Evolutionary conservation across 805 yeast species (phyloP).

Genomic region (Myxozyma sirexii): DNA sequence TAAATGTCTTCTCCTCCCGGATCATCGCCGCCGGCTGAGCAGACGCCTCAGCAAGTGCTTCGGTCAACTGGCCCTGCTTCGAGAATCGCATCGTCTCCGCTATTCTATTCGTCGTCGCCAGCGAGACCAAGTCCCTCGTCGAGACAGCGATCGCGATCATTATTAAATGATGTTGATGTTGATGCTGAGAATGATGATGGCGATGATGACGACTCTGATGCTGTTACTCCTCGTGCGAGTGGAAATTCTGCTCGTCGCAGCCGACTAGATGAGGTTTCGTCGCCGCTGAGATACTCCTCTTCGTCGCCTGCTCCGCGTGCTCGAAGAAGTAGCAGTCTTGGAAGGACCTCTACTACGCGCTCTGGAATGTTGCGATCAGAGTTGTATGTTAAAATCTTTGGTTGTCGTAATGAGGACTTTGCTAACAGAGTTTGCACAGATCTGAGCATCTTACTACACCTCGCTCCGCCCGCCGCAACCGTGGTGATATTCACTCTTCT

Average conservation of each 20-base stretch:
- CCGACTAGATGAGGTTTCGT: constrained; percentile 29
- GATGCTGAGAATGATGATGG: constrained; percentile 5
- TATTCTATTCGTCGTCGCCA: constrained; percentile 24
- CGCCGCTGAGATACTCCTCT: constrained; percentile 29
- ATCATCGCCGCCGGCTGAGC: constrained; percentile 3
- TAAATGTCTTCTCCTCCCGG: constrained; percentile 21
- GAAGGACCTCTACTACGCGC: background rate
- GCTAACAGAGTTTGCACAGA: background rate
- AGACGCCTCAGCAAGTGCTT: background rate
- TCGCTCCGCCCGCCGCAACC: constrained; percentile 40
- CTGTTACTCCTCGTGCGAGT: constrained; percentile 20
- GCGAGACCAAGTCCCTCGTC: constrained; percentile 12
- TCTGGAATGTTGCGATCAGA: constrained; percentile 26
- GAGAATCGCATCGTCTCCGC: constrained; percentile 22
- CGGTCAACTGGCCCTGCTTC: background rate
- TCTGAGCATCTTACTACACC: constrained; percentile 17
- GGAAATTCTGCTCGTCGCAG: constrained; percentile 9
- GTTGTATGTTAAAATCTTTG: constrained; percentile 2
- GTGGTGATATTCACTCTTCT: constrained; percentile 78
- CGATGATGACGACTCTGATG: constrained; percentile 3
- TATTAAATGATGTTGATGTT: background rate
- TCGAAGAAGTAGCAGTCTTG: constrained; percentile 21
- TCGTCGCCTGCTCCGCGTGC: constrained; percentile 26
- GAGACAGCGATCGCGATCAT: constrained; percentile 5
- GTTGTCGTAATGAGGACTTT: background rate